A percentile compares a stretch with the other conserved stretches of the same genome.
phyloP scores from a whole-genome alignment of 116 monocot species.

The Dioscorea cayenensis region DNA sequence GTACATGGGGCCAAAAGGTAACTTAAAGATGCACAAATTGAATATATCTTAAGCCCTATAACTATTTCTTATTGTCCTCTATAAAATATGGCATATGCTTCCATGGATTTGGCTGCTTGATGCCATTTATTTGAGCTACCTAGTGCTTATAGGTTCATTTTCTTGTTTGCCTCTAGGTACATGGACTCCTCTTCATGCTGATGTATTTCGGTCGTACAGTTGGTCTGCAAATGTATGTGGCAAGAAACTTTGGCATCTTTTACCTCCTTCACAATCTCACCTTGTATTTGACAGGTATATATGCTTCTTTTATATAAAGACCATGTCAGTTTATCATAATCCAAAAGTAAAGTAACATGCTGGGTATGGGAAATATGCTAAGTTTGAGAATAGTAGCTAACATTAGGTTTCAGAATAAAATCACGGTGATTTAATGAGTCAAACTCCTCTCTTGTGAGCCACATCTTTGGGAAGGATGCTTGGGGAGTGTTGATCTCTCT shows the following conservation, averaged over 20 bases:
- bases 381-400: background rate
- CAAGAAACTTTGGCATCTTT: conserved; percentile 74
- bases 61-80: background rate
- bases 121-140: background rate
- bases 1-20: conserved; percentile 97
- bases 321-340: background rate
- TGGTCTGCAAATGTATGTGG: conserved; percentile 99
- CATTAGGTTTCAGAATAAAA: background rate
- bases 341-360: background rate
- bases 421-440: too few relatives aligned
- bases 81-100: background rate
- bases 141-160: background rate
- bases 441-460: too few relatives aligned
- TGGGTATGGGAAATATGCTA: too few relatives aligned
- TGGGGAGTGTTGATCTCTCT: too few relatives aligned
- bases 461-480: too few relatives aligned
- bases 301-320: background rate
- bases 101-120: too few relatives aligned
- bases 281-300: conserved; percentile 81
- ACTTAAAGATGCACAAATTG: background rate
- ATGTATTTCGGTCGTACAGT: conserved; percentile 98
- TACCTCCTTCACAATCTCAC: conserved; percentile 71
- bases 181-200: conserved; percentile 99
- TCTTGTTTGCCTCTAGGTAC: conserved; percentile 51
- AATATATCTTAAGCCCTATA: background rate